phyloP scores from a whole-genome alignment of 2,329 filamentous ascomycete genomes.

The Colletotrichum sidae region DNA sequence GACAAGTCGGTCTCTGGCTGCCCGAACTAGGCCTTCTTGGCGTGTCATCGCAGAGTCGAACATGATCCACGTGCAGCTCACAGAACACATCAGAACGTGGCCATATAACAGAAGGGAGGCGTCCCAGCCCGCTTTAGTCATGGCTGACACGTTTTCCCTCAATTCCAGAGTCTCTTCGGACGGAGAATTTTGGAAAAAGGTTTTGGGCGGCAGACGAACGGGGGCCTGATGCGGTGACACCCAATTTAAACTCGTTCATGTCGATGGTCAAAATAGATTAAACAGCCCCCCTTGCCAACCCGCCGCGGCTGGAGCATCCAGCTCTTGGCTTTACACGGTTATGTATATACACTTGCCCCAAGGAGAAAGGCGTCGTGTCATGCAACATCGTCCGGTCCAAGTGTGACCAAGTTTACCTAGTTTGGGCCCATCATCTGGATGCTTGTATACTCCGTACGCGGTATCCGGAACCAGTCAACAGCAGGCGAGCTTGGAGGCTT shows the following conservation, averaged over 20 bases:
- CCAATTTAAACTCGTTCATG: conserved; percentile 26
- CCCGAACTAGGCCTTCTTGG: too few species aligned
- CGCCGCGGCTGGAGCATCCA: conserved; percentile 8
- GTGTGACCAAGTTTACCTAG: not conserved
- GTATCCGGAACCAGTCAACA: not conserved
- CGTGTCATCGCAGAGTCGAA: too few species aligned
- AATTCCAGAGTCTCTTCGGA: not conserved
- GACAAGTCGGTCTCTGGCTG: too few species aligned
- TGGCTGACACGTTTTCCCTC: conserved; percentile 3
- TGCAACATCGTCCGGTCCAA: conserved; percentile 15
- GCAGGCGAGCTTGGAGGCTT: not conserved
- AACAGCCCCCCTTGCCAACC: not conserved
- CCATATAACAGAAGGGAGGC: not conserved
- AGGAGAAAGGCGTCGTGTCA: not conserved
- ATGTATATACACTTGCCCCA: not conserved
- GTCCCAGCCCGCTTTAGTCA: conserved; percentile 6
- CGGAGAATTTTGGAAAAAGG: not conserved
- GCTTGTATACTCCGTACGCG: not conserved
- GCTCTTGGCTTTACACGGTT: conserved; percentile 10
- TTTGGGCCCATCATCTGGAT: not conserved
- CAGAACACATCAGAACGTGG: not conserved
- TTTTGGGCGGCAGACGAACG: not conserved
- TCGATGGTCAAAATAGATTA: conserved; percentile 25
- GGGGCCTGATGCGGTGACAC: conserved; percentile 1
- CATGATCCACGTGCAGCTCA: not conserved